Evolutionary conservation across 2,329 filamentous ascomycete species (phyloP), one percentile per base, ranked within the genome.

Genomic region (Pseudogymnoascus sp.): DNA sequence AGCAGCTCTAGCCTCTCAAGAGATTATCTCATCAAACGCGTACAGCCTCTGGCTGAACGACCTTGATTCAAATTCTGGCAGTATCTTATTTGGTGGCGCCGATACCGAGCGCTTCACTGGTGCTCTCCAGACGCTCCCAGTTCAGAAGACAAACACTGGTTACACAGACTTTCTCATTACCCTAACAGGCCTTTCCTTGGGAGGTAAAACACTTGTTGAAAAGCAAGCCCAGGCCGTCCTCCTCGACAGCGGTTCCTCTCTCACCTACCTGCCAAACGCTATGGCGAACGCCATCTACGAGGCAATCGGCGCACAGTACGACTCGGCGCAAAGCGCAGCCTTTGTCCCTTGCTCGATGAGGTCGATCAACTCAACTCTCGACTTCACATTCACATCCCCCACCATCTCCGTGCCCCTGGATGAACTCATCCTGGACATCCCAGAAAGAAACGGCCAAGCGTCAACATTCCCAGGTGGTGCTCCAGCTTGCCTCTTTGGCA

Each of bases 41-140:
- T 92, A 87, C 75, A 90, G 87, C 69, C 74, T 93, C 45, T 92
- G 87, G 85, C 77, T 92, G 15, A 88, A 92, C 74, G 87, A 91
- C 69, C 75, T 90, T 6, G 80, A 86, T 65, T 77, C 87, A 25
- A 82, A 74, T 67, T 83, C 78, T 0, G 89, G 89, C 61, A 86
- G 77, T 64, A 85, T 92, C 61, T 76, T 92, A 1, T 92, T 92
- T 67, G 89, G 89, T 31, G 89, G 89, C 31, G 81, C 92, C 62
- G 87, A 92, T 73, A 82, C 79, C 2, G 82, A 76, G 21, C 85
- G 87, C 66, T 92, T 83, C 71, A 70, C 75, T 2, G 88, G 87
- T 18, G 71, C 78, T 3, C 78, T 93, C 31, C 72, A 83, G 63
- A 89, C 87, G 0, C 73, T 93, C 1, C 89, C 89, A 2, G 77